Conservation (phyloP, 345 rosid genomes). For the Brassica napus region Da-Ae NC_063450.1:24639001-24639500, state of each 20-base stretch:
- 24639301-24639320: constrained; percentile 81
- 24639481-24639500: constrained; percentile 92
- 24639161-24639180: constrained; percentile 4
- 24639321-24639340: constrained; percentile 87
- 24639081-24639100: neutral
- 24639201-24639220: constrained; percentile 69
- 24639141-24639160: constrained; percentile 48
- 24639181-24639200: constrained; percentile 45
- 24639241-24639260: constrained; percentile 79
- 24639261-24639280: constrained; percentile 85
- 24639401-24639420: constrained; percentile 96
- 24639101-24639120: constrained; percentile 55
- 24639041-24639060: neutral
- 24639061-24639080: constrained; percentile 12
- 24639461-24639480: constrained; percentile 80
- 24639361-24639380: constrained; percentile 94
- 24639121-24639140: constrained; percentile 53
- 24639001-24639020: neutral
- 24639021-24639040: neutral
- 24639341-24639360: constrained; percentile 94
- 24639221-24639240: constrained; percentile 79
- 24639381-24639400: constrained; percentile 98
- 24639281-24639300: constrained; percentile 60
- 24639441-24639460: constrained; percentile 86
- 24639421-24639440: constrained; percentile 94